Evolutionary conservation across 805 yeast genomes (phyloP), one percentile per base, ranked within the genome.

Genomic region (Teunomyces stri): DNA sequence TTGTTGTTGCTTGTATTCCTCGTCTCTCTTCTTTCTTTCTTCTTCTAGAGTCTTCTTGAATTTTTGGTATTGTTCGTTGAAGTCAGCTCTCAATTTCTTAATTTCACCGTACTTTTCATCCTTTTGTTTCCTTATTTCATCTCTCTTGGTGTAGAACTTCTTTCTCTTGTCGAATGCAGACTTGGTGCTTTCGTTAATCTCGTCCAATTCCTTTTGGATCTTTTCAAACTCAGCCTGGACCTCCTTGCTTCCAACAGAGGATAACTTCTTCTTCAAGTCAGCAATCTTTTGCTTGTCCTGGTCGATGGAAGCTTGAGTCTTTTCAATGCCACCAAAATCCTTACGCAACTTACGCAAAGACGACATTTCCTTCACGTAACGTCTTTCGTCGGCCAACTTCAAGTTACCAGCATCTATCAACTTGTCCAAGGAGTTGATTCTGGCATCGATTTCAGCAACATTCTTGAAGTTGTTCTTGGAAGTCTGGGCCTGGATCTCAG

Each of bases 371-470:
- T 87, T 87, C 56, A 94, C 82, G 54, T 77, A 70, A 62, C 83
- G 79, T 74, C 89, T 85, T 78, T 94, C 99, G 53, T 92, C 96
- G 45, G 90, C 97, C 61, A 94, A 81, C 58, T 88, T 81, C 64
- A 94, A 76, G 40, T 77, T 69, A 53, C 98, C 98, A 43, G 86
- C 70, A 47, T 87, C 88, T 51, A 94, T 84, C 55, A 78, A 74
- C 37, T 76, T 78, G 65, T 94, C 97, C 61, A 89, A 79, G 54
- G 74, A 74, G 49, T 65, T 63, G 60, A 87, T 76, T 66, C 84
- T 81, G 49, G 73, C 72, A 57, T 87, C 90, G 55, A 87, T 84
- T 52, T 87, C 95, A 31, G 72, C 83, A 51, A 77, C 79, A 41
- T 75, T 70, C 65, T 83, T 84, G 78, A 81, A 91, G 55, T 72